Percentiles rank a stretch among this genome's conserved stretches.
Conservation (phyloP, 371 early-diverging fungal species). For the Mucor plumbeus region DNA sequence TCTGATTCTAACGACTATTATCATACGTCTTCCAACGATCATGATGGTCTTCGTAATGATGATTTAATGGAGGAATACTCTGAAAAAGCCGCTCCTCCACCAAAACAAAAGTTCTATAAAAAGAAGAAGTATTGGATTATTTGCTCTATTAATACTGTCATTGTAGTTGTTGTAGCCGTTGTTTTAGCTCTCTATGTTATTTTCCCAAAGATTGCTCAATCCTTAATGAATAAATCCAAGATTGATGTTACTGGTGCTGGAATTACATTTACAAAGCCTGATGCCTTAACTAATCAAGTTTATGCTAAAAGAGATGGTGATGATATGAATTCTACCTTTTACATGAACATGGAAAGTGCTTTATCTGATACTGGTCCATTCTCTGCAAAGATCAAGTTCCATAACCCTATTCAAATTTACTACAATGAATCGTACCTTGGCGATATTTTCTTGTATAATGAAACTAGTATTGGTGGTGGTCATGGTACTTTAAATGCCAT, state of each 20-base stretch:
- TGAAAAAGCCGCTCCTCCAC: conserved; percentile 49
- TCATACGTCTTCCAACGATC: conserved; percentile 3
- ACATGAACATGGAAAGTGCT: conserved; percentile 55
- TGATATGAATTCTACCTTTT: conserved; percentile 45
- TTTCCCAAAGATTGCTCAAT: conserved; percentile 66
- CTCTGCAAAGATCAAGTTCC: conserved; percentile 53
- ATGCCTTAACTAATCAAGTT: conserved; percentile 14
- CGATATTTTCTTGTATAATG: conserved; percentile 52
- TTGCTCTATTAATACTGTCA: conserved; percentile 54
- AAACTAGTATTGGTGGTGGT: conserved; percentile 56
- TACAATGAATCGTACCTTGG: conserved; percentile 57
- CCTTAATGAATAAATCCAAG: conserved; percentile 56
- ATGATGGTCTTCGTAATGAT: conserved; percentile 19
- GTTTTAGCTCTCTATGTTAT: conserved; percentile 58
- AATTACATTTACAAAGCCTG: conserved; percentile 53
- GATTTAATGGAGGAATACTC: conserved; percentile 50
- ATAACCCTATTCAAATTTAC: conserved; percentile 46
- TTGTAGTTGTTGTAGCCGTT: conserved; percentile 55
- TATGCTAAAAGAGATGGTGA: conserved; percentile 40
- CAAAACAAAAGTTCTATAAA: conserved; percentile 55
- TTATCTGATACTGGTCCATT: conserved; percentile 67
- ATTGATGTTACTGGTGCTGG: conserved; percentile 55
- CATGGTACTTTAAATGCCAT: conserved; percentile 47
- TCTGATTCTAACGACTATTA: conserved; percentile 12
- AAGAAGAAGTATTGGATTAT: conserved; percentile 63